Percentiles rank a stretch among this genome's conserved stretches.
Evolutionary conservation across 108 stramenopile species (phyloP).

Genomic region (Aurantiochytrium sp.): DNA sequence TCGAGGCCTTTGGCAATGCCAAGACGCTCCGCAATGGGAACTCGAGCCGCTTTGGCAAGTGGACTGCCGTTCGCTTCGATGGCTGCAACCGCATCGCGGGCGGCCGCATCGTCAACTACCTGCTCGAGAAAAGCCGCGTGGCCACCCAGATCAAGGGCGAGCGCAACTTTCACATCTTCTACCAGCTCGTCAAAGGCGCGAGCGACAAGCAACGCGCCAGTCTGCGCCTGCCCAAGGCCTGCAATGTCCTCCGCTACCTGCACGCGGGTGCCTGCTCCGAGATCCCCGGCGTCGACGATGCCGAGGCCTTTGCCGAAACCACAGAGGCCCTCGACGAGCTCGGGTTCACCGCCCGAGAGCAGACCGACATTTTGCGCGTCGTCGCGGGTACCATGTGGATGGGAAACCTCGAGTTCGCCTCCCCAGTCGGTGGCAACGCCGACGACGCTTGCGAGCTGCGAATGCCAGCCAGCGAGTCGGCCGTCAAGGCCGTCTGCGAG

Average conservation of each 20-base stretch:
- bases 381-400: constrained; percentile 47
- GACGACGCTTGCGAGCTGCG: constrained; percentile 45
- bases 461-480: neutral
- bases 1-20: constrained; percentile 99
- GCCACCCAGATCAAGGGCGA: constrained; percentile 21
- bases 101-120: constrained; percentile 39
- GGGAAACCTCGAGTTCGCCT: constrained; percentile 66
- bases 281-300: constrained; percentile 36
- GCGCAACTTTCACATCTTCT: constrained; percentile 51
- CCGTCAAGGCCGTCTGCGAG: constrained; percentile 19
- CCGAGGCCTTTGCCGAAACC: neutral
- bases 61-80: constrained; percentile 37
- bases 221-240: constrained; percentile 33
- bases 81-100: neutral
- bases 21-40: constrained; percentile 69
- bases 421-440: neutral
- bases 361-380: constrained; percentile 18
- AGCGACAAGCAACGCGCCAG: neutral
- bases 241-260: constrained; percentile 18
- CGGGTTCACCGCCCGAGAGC: constrained; percentile 23
- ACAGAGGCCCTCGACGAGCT: constrained; percentile 13
- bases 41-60: constrained; percentile 44
- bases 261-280: constrained; percentile 14
- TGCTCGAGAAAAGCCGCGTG: constrained; percentile 46
- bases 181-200: constrained; percentile 36